These are phyloP conservation scores for button mushroom (Agaricus bisporus) DNA, from an alignment of 768 basidiomycete genomes.

Conservation along the genomic window DNA sequence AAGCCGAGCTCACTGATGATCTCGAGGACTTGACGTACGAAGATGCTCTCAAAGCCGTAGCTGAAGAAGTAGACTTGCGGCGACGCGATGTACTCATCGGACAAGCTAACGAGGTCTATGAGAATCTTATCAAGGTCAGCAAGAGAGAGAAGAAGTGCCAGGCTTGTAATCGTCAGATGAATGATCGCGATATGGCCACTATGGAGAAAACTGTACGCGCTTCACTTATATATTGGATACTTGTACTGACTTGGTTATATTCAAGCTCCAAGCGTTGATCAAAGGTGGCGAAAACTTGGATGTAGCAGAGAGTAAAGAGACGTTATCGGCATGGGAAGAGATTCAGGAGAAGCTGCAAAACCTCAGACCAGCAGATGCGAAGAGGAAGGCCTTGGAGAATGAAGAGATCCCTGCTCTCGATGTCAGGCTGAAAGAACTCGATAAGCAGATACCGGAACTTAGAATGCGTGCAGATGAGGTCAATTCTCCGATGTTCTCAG, in stretches of 20 bases:
- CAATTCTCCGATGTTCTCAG: slow-evolving; percentile 11
- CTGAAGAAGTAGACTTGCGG: slow-evolving; percentile 9
- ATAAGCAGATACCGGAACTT: slow-evolving; percentile 47
- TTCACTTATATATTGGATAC: neutral
- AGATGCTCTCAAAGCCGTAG: slow-evolving; percentile 41
- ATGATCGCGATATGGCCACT: slow-evolving; percentile 38
- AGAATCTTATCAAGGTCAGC: slow-evolving; percentile 49
- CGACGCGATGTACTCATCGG: neutral
- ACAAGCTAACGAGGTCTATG: slow-evolving; percentile 32
- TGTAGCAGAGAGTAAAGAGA: slow-evolving; percentile 26
- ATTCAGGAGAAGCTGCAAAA: slow-evolving; percentile 52
- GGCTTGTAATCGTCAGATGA: slow-evolving; percentile 69
- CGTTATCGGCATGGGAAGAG: slow-evolving; percentile 53
- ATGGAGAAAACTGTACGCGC: slow-evolving; percentile 64
- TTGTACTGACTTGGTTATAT: neutral
- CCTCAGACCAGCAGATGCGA: slow-evolving; percentile 50
- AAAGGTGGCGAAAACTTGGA: neutral
- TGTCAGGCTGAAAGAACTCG: slow-evolving; percentile 50
- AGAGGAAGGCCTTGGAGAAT: slow-evolving; percentile 45
- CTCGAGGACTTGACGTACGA: slow-evolving; percentile 31
- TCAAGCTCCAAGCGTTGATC: slow-evolving; percentile 6
- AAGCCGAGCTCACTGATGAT: slow-evolving; percentile 21
- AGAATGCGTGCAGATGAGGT: slow-evolving; percentile 60
- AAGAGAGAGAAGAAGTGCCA: slow-evolving; percentile 64
- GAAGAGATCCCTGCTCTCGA: slow-evolving; percentile 67